These are phyloP conservation scores for Vitis riparia DNA, from an alignment of 164 flowering plant genomes.

Conservation along the genomic window DNA sequence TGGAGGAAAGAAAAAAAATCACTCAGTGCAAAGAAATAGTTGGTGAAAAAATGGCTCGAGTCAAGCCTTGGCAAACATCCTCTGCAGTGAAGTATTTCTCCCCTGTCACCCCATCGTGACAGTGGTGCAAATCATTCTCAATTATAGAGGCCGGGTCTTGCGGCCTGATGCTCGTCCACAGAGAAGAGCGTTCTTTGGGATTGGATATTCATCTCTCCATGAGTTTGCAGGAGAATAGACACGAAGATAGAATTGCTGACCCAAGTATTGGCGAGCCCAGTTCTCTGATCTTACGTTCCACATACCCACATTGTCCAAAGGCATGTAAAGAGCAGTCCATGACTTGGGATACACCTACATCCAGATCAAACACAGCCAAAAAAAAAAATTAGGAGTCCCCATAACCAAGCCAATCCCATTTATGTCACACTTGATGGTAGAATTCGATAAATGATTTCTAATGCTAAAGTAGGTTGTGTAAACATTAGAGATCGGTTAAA, in stretches of 20 bases:
- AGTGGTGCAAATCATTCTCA: background rate
- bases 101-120: slow-evolving; percentile 42
- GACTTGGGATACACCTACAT: slow-evolving; percentile 80
- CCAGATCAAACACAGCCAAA: background rate
- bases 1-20: background rate
- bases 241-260: slow-evolving; percentile 91
- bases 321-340: slow-evolving; percentile 83
- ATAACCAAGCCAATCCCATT: too few species aligned
- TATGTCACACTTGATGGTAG: background rate
- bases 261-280: slow-evolving; percentile 86
- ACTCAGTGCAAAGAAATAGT: too few species aligned
- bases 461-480: background rate
- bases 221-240: slow-evolving; percentile 72
- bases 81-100: background rate
- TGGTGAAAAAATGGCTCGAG: background rate
- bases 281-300: slow-evolving; percentile 88
- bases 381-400: background rate
- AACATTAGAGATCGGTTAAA: too few species aligned
- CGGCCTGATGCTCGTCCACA: slow-evolving; percentile 81
- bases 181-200: slow-evolving; percentile 72
- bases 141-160: slow-evolving; percentile 32
- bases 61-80: background rate
- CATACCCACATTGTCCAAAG: slow-evolving; percentile 91
- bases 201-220: slow-evolving; percentile 82
- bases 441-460: too few species aligned